Evolutionary conservation across 306 rosid species (phyloP).

Genomic region (Glycine tomentella): DNA sequence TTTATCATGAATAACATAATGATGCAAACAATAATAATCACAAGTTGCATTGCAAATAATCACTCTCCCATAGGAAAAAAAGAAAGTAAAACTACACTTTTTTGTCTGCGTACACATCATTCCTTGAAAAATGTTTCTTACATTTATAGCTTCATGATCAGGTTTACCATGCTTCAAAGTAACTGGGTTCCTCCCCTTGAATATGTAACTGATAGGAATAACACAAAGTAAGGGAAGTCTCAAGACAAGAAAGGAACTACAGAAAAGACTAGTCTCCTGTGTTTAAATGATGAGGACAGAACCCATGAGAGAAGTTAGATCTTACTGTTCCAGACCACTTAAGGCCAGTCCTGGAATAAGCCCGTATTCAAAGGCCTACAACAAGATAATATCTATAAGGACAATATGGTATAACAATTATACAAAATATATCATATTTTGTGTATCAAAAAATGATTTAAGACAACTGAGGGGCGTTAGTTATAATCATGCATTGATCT

Average conservation of each 20-base stretch:
- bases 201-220: constrained; percentile 66
- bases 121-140: constrained; percentile 55
- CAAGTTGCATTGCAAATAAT: constrained; percentile 19
- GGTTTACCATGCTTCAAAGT: constrained; percentile 94
- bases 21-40: background rate
- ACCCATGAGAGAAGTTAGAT: constrained; percentile 46
- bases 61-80: background rate
- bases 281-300: constrained; percentile 29
- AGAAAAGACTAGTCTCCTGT: constrained; percentile 26
- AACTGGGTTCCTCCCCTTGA: constrained; percentile 82
- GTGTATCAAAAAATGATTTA: background rate
- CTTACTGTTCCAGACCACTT: constrained; percentile 93
- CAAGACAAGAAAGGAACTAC: constrained; percentile 5
- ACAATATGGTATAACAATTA: constrained; percentile 35
- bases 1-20: too few species aligned
- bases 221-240: constrained; percentile 44
- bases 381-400: constrained; percentile 25
- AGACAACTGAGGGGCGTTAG: background rate
- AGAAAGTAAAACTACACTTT: background rate
- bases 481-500: background rate
- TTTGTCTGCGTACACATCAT: background rate
- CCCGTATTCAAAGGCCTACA: constrained; percentile 88
- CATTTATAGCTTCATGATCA: constrained; percentile 87
- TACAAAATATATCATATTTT: background rate
- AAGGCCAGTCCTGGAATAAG: constrained; percentile 88